Evolutionary conservation across 2,329 filamentous ascomycete species (phyloP).

Genomic region (Clarireedia homoeocarpa): DNA sequence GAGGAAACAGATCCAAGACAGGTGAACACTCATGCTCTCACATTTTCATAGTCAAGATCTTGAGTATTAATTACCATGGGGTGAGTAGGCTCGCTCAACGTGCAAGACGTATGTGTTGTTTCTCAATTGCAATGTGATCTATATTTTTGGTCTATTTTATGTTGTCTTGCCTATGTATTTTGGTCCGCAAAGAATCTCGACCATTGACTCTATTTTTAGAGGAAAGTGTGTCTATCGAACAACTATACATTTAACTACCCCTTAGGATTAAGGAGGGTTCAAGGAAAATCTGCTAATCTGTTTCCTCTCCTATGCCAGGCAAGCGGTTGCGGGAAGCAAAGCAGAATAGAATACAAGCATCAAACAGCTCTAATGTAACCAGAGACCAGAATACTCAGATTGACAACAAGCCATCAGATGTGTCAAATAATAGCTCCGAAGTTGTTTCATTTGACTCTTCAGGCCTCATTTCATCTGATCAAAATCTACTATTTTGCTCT

Average conservation of each 20-base stretch:
- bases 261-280: neutral
- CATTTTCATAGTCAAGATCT: neutral
- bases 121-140: neutral
- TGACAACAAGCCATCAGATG: neutral
- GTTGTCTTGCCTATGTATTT: too few species aligned
- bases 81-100: neutral
- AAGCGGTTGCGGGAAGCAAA: neutral
- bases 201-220: too few species aligned
- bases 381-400: neutral
- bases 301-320: neutral
- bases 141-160: neutral
- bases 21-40: neutral
- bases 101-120: neutral
- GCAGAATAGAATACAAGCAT: neutral
- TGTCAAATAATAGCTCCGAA: neutral
- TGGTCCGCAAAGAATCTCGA: too few species aligned
- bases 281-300: neutral
- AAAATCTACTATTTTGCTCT: neutral
- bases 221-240: too few species aligned
- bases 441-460: neutral
- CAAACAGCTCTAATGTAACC: neutral
- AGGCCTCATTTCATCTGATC: neutral
- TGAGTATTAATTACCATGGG: neutral
- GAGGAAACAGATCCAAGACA: neutral
- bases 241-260: neutral